phyloP scores from a whole-genome alignment of 2,329 filamentous ascomycete genomes.

The Calonectria montana region DNA sequence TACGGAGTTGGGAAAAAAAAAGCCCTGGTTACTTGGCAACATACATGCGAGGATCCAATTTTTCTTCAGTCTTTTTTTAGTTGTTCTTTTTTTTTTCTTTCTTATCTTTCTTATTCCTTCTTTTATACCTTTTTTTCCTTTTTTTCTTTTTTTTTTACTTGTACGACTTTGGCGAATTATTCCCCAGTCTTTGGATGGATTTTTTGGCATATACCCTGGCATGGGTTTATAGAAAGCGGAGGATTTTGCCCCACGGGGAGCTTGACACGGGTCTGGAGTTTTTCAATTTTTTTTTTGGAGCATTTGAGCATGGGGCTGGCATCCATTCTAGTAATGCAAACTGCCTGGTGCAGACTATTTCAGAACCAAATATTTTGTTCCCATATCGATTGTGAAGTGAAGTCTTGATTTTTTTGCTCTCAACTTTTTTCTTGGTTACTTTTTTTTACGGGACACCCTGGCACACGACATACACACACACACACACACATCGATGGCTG shows the following conservation, averaged over 20 bases:
- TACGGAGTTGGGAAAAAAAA: conserved; percentile 24
- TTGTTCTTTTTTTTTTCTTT: neutral
- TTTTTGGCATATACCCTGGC: conserved; percentile 21
- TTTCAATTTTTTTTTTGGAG: neutral
- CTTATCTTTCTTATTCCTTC: neutral
- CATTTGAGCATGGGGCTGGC: conserved; percentile 36
- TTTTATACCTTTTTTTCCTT: neutral
- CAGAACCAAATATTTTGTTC: neutral
- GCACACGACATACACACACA: neutral
- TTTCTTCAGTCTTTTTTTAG: conserved; percentile 1
- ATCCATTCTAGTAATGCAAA: conserved; percentile 33
- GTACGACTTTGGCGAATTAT: conserved; percentile 27
- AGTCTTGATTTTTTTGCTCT: neutral
- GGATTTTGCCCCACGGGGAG: conserved; percentile 19
- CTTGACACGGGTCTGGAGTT: conserved; percentile 4
- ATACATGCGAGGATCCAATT: conserved; percentile 27
- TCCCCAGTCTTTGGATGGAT: conserved; percentile 22
- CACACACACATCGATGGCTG: neutral
- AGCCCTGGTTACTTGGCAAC: conserved; percentile 12
- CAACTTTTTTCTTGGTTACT: neutral
- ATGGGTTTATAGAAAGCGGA: conserved; percentile 33
- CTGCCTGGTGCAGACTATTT: conserved; percentile 43
- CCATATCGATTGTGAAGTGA: neutral
- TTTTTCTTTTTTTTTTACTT: conserved; percentile 23
- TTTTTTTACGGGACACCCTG: neutral